These are phyloP conservation scores for Piper betle DNA, from an alignment of 164 flowering plant genomes.

Conservation along the genomic window DNA sequence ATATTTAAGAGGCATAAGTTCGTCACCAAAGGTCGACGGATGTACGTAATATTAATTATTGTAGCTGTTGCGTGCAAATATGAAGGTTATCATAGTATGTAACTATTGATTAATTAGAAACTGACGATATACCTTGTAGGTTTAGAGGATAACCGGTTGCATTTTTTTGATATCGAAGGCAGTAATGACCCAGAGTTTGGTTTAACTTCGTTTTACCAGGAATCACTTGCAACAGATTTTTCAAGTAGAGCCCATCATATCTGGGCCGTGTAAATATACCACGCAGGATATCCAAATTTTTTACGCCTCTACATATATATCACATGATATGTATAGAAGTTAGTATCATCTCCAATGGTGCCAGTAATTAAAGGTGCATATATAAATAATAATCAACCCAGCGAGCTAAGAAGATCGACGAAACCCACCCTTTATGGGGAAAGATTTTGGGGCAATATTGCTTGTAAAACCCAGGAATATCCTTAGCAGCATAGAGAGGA, in stretches of 20 bases:
- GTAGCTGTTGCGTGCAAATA: too few relatives aligned
- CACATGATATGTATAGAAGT: background rate
- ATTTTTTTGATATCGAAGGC: slow-evolving; percentile 13
- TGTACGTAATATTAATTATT: too few relatives aligned
- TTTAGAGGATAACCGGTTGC: slow-evolving; percentile 24
- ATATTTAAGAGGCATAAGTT: too few relatives aligned
- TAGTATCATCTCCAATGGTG: background rate
- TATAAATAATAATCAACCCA: background rate
- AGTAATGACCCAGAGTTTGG: slow-evolving; percentile 11
- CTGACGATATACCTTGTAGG: slow-evolving; percentile 7
- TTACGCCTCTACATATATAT: background rate
- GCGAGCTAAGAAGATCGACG: background rate
- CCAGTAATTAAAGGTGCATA: background rate
- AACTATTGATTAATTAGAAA: background rate
- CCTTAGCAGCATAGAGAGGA: slow-evolving; percentile 12
- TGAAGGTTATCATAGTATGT: too few relatives aligned
- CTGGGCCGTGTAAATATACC: slow-evolving; percentile 9
- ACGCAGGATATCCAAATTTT: background rate
- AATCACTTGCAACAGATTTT: background rate
- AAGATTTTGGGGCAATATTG: slow-evolving; percentile 7
- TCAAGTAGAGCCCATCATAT: slow-evolving; percentile 13
- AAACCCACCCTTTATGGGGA: slow-evolving; percentile 2
- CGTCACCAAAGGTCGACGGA: too few relatives aligned
- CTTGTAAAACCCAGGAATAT: slow-evolving; percentile 4
- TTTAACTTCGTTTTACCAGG: slow-evolving; percentile 8